A percentile compares a stretch with the other conserved stretches of the same genome.
Evolutionary conservation across 2,329 filamentous ascomycete species (phyloP).

Genomic region (Diaporthe caulivora): DNA sequence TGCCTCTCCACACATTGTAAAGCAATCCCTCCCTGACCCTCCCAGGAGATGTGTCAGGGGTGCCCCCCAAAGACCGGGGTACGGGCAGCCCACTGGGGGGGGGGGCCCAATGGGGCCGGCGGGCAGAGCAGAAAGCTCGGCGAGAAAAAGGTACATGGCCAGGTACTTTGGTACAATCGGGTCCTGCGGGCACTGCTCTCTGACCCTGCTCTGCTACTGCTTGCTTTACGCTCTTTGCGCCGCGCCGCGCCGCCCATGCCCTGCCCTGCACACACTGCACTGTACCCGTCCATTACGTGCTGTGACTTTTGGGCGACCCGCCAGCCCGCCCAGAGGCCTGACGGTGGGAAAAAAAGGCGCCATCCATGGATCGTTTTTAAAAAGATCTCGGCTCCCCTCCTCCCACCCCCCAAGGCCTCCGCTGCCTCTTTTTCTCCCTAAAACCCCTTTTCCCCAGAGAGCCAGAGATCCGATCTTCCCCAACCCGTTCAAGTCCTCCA

Average conservation of each 20-base stretch:
- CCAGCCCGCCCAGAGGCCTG: slow-evolving; percentile 8
- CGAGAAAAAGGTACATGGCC: background rate
- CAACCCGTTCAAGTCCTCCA: slow-evolving; percentile 37
- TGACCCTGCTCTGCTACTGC: too few species aligned
- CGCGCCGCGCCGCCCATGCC: background rate
- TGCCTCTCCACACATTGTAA: slow-evolving; percentile 33
- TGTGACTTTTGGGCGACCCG: slow-evolving; percentile 35
- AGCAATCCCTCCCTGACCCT: slow-evolving; percentile 35
- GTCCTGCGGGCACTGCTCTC: slow-evolving; percentile 12
- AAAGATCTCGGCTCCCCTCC: slow-evolving; percentile 49
- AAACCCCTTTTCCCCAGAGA: slow-evolving; percentile 46
- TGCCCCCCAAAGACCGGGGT: slow-evolving; percentile 35
- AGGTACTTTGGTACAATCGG: slow-evolving; percentile 28
- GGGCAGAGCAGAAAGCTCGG: slow-evolving; percentile 21
- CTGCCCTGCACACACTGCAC: slow-evolving; percentile 20
- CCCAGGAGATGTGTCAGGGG: slow-evolving; percentile 37
- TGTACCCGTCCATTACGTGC: slow-evolving; percentile 40
- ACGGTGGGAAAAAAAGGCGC: slow-evolving; percentile 34
- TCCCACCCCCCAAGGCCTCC: slow-evolving; percentile 46
- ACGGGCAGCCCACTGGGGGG: slow-evolving; percentile 17
- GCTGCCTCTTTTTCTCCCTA: slow-evolving; percentile 42
- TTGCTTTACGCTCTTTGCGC: too few species aligned
- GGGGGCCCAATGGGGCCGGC: slow-evolving; percentile 17
- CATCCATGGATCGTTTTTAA: slow-evolving; percentile 38
- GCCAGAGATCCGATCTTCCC: slow-evolving; percentile 27